Evolutionary conservation across 2,329 filamentous ascomycete species (phyloP), one percentile per base, ranked within the genome.

Genomic region (Pezicula neosporulosa): DNA sequence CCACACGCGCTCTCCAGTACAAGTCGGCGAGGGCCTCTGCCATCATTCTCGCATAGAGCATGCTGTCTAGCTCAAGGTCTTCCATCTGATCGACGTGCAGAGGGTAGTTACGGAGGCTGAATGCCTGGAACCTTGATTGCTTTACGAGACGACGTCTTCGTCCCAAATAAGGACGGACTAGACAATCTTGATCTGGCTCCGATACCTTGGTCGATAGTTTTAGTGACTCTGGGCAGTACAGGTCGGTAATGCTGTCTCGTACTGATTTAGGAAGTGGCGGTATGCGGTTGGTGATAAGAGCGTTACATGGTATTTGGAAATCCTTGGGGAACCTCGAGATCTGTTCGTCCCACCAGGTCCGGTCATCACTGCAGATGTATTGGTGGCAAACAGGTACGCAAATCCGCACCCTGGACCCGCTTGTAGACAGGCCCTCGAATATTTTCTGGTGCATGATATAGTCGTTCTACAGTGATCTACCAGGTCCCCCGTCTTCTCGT

Each of bases 11-110:
- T 1, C 56, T 43, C 78, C 77, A 83, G 53, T 80, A 73, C 47
- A 82, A 63, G 2, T 75, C 65, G 0, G 79, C 77, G 0, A 83
- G 68, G 0, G 72, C 68, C 4, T 77, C 69, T 0, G 74, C 80
- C 71, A 83, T 79, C 0, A 65, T 63, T 1, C 49, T 49, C 0
- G 75, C 72, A 53, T 77, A 80, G 0, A 63, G 54, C 0, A 47
- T 5, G 1, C 49, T 24, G 1, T 68, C 55, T 0, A 81, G 61
- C 0, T 56, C 61, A 0, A 81, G 59, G 0, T 69, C 61, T 21
- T 76, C 68, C 62, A 81, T 73, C 50, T 82, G 74, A 49, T 82
- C 71, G 0, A 75, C 15, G 52, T 79, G 70, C 0, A 82, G 66
- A 72, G 73, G 18, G 72, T 37, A 75, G 49, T 83, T 82, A 1